These are phyloP conservation scores for Alisma plantagoaquatica DNA, from an alignment of 106 monocot genomes.

Conservation along the genomic window DNA sequence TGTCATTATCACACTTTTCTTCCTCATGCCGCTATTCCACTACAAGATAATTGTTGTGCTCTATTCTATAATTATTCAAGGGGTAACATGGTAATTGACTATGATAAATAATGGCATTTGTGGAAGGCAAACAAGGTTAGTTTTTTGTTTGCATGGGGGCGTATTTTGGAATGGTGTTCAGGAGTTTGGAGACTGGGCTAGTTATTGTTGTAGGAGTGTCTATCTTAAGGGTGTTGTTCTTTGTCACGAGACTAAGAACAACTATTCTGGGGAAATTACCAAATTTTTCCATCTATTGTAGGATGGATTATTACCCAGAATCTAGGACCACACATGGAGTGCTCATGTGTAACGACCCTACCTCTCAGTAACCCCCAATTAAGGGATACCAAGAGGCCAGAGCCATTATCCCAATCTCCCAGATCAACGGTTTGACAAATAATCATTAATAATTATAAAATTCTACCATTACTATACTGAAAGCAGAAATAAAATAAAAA, in stretches of 20 bases:
- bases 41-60: constrained; percentile 55
- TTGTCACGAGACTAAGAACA: constrained; percentile 61
- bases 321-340: constrained; percentile 46
- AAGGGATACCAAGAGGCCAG: too few species aligned
- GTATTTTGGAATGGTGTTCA: constrained; percentile 42
- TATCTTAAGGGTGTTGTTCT: constrained; percentile 53
- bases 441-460: too few species aligned
- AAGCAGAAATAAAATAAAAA: too few species aligned
- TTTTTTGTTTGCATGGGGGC: constrained; percentile 58
- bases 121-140: constrained; percentile 60
- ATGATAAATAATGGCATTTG: constrained; percentile 27
- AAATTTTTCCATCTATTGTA: constrained; percentile 43
- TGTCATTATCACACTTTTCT: constrained; percentile 58
- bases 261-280: constrained; percentile 59
- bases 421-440: too few species aligned
- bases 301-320: constrained; percentile 48
- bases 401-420: too few species aligned
- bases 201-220: constrained; percentile 40
- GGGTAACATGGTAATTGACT: constrained; percentile 59
- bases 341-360: too few species aligned
- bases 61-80: constrained; percentile 45
- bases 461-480: too few species aligned
- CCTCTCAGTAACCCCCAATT: too few species aligned
- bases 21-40: constrained; percentile 56
- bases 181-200: constrained; percentile 44